Conservation (phyloP, 306 rosid species). For the Begonia masoniana region DNA sequence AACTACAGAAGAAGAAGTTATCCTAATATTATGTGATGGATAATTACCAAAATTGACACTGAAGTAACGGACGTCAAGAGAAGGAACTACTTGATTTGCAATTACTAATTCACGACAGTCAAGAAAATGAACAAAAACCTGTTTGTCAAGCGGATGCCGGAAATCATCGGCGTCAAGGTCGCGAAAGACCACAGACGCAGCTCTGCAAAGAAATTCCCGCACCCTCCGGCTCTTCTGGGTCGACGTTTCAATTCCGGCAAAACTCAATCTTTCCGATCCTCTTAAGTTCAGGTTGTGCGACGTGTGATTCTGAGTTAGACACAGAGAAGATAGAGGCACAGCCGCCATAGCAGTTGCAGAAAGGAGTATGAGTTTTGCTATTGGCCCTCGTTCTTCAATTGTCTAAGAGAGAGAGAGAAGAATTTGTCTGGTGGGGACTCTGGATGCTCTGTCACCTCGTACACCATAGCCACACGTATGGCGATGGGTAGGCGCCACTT, state of each 20-base stretch:
- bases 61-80: too few relatives aligned
- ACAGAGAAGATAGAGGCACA: constrained; percentile 33
- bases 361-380: not conserved
- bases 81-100: not conserved
- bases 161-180: constrained; percentile 91
- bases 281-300: constrained; percentile 14
- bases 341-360: constrained; percentile 42
- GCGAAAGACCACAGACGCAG: constrained; percentile 47
- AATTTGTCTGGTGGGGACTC: constrained; percentile 1
- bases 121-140: constrained; percentile 20
- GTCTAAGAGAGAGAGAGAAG: constrained; percentile 1
- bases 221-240: constrained; percentile 12
- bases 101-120: not conserved
- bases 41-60: too few relatives aligned
- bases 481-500: constrained; percentile 46
- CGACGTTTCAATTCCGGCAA: constrained; percentile 16
- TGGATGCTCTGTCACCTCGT: constrained; percentile 9
- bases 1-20: not conserved
- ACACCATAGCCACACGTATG: constrained; percentile 43
- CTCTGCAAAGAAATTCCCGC: constrained; percentile 30
- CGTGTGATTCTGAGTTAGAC: constrained; percentile 22
- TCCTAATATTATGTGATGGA: too few relatives aligned
- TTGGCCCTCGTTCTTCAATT: too few relatives aligned
- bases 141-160: constrained; percentile 90
- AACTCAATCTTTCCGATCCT: constrained; percentile 18